A percentile compares a stretch with the other conserved stretches of the same genome.
These are phyloP conservation scores for Pezicula carpinea DNA, from an alignment of 2,329 filamentous ascomycete species.

Conservation along the genomic window DNA sequence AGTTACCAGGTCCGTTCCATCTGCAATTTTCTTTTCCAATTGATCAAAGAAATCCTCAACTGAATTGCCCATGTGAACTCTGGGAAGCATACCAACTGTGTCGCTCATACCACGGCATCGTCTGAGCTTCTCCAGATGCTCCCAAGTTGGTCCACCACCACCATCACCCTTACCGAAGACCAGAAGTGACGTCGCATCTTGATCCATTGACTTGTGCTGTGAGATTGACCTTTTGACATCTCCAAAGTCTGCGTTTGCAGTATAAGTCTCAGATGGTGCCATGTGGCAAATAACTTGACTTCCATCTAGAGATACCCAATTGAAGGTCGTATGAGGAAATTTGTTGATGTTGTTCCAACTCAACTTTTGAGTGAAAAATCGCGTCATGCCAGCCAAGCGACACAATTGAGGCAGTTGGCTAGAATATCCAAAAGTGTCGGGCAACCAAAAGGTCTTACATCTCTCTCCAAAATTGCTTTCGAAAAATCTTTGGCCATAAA, in stretches of 20 bases:
- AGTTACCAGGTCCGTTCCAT: slow-evolving; percentile 68
- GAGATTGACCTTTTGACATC: slow-evolving; percentile 85
- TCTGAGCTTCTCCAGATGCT: slow-evolving; percentile 91
- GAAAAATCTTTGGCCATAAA: slow-evolving; percentile 94
- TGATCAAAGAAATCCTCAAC: slow-evolving; percentile 93
- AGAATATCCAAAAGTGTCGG: slow-evolving; percentile 97
- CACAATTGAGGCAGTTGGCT: slow-evolving; percentile 92
- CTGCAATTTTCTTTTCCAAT: slow-evolving; percentile 68
- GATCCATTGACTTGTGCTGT: slow-evolving; percentile 93
- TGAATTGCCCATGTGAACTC: slow-evolving; percentile 81
- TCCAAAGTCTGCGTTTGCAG: slow-evolving; percentile 88
- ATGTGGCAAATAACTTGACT: slow-evolving; percentile 98
- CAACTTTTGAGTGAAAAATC: slow-evolving; percentile 96
- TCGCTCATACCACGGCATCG: slow-evolving; percentile 90
- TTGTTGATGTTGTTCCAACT: slow-evolving; percentile 99
- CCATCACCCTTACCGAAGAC: slow-evolving; percentile 97
- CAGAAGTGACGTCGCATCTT: slow-evolving; percentile 83
- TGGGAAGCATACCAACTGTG: slow-evolving; percentile 75
- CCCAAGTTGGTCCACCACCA: slow-evolving; percentile 89
- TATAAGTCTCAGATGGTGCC: slow-evolving; percentile 94
- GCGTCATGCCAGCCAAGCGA: slow-evolving; percentile 88
- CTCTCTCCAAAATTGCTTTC: slow-evolving; percentile 87
- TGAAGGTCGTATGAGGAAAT: slow-evolving; percentile 98
- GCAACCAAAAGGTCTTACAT: slow-evolving; percentile 92
- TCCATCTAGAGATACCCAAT: slow-evolving; percentile 94